phyloP scores from a whole-genome alignment of 176 grass and related monocot genomes.

The Pharus latifolius region DNA sequence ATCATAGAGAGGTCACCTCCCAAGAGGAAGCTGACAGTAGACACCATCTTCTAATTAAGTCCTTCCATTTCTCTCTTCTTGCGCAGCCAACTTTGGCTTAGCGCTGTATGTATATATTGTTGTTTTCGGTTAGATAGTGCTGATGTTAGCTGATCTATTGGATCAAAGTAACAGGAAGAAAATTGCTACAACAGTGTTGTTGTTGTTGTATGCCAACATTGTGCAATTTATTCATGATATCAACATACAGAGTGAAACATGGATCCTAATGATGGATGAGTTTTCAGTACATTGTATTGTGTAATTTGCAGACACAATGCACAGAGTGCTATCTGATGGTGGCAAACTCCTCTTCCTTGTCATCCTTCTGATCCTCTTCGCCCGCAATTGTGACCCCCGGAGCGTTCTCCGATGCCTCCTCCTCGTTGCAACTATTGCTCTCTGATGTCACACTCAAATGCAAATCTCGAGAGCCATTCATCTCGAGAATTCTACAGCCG shows the following conservation, averaged over 20 bases:
- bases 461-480: too few relatives aligned
- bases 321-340: too few relatives aligned
- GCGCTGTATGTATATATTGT: constrained; percentile 2
- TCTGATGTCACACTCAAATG: too few relatives aligned
- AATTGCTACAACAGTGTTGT: background rate
- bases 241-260: background rate
- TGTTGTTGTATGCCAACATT: background rate
- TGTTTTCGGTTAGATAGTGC: background rate
- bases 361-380: too few relatives aligned
- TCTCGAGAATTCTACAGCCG: too few relatives aligned
- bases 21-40: constrained; percentile 54
- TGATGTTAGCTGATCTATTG: constrained; percentile 6
- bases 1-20: constrained; percentile 72
- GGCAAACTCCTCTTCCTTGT: too few relatives aligned
- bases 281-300: too few relatives aligned
- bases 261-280: too few relatives aligned
- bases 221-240: constrained; percentile 1
- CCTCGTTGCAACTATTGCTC: too few relatives aligned
- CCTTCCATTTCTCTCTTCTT: background rate
- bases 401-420: too few relatives aligned
- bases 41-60: constrained; percentile 48
- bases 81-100: background rate
- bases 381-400: too few relatives aligned
- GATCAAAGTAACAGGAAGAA: background rate
- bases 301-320: too few relatives aligned